phyloP scores from a whole-genome alignment of 2,329 filamentous ascomycete species.

The Xylogone sp. region DNA sequence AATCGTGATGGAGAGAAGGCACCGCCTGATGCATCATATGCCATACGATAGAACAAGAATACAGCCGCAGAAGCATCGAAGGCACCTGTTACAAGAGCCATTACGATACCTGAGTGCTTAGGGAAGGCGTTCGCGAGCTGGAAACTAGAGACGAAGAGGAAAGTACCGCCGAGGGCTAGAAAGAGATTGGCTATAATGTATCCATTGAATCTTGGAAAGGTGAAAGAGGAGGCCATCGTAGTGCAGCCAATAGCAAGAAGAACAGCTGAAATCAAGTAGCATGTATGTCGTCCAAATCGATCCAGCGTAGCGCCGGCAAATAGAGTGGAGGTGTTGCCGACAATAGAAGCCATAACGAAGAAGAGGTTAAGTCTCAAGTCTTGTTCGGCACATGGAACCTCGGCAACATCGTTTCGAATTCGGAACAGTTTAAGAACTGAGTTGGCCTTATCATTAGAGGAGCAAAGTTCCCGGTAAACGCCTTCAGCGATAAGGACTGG shows the following conservation, averaged over 20 bases:
- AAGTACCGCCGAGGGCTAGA: conserved; percentile 70
- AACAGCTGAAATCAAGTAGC: conserved; percentile 63
- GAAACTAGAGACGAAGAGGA: conserved; percentile 75
- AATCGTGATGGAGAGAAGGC: conserved; percentile 59
- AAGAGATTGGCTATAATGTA: conserved; percentile 68
- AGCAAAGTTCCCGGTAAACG: conserved; percentile 62
- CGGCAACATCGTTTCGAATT: conserved; percentile 9
- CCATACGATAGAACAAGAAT: conserved; percentile 68
- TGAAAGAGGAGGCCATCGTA: conserved; percentile 61
- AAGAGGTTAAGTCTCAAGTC: conserved; percentile 67
- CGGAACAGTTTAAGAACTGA: conserved; percentile 20
- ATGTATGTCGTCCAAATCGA: conserved; percentile 69
- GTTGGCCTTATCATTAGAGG: conserved; percentile 35
- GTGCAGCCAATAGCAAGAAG: conserved; percentile 64
- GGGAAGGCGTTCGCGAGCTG: conserved; percentile 80
- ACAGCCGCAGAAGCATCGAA: conserved; percentile 76
- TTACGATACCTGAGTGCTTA: conserved; percentile 64
- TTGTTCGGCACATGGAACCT: conserved; percentile 50
- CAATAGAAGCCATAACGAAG: conserved; percentile 67
- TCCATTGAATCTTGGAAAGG: conserved; percentile 64
- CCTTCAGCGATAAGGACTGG: conserved; percentile 69
- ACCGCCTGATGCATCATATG: conserved; percentile 55
- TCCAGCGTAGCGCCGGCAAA: conserved; percentile 81
- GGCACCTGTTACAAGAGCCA: conserved; percentile 71
- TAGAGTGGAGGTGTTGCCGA: conserved; percentile 79